These are phyloP conservation scores for Mycena filopes DNA, from an alignment of 768 basidiomycete species.

Conservation along the genomic window DNA sequence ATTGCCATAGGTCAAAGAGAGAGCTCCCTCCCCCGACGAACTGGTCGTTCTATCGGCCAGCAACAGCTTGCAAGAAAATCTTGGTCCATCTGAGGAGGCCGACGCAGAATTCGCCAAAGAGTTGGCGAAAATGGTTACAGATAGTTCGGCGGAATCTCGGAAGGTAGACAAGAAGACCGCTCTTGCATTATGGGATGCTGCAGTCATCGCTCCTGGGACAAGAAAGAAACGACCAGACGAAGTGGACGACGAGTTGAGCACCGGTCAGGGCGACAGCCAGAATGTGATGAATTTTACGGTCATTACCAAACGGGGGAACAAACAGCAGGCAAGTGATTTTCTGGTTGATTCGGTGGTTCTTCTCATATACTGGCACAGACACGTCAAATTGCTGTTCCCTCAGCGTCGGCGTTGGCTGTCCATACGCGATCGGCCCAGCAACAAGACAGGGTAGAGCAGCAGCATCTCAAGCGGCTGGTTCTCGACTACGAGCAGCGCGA, in stretches of 20 bases:
- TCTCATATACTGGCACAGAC: slow-evolving; percentile 56
- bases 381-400: slow-evolving; percentile 89
- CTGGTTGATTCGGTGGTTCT: background rate
- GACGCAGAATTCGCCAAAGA: slow-evolving; percentile 96
- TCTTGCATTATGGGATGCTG: slow-evolving; percentile 88
- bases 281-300: slow-evolving; percentile 92
- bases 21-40: slow-evolving; percentile 86
- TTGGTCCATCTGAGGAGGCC: slow-evolving; percentile 89
- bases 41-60: slow-evolving; percentile 74
- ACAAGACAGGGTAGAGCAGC: slow-evolving; percentile 96
- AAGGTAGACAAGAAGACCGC: slow-evolving; percentile 92
- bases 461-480: slow-evolving; percentile 95
- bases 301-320: slow-evolving; percentile 92
- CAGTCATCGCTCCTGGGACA: slow-evolving; percentile 73
- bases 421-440: slow-evolving; percentile 92
- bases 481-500: slow-evolving; percentile 91
- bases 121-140: slow-evolving; percentile 93
- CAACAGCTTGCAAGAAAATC: slow-evolving; percentile 68
- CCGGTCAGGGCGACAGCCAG: slow-evolving; percentile 44
- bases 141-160: slow-evolving; percentile 82
- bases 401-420: slow-evolving; percentile 87
- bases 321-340: slow-evolving; percentile 76
- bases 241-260: slow-evolving; percentile 59
- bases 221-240: slow-evolving; percentile 77
- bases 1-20: slow-evolving; percentile 62